Evolutionary conservation across 352 stramenopile species (phyloP), one percentile per base, ranked within the genome.

Genomic region (Hyaloperonospora brassicae): DNA sequence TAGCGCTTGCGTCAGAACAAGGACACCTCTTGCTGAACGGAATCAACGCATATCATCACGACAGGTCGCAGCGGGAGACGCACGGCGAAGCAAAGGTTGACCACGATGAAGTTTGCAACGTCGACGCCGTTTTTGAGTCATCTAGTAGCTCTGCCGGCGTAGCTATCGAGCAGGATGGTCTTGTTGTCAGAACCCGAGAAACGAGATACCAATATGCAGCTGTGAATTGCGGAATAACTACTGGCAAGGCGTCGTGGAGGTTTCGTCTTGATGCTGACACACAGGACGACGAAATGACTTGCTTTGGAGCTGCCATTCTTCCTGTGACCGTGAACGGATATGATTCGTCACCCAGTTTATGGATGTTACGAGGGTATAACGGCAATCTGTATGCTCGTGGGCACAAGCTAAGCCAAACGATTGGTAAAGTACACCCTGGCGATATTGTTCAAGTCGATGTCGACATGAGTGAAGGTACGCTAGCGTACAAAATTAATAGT

Each of bases 341-440:
- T 48, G 89, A 95, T 51, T 95, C 87, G 12, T 95, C 85, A 22
- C 82, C 86, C 8, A 95, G 76, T 61, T 58, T 97, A 30, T 97
- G 88, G 88, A 97, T 97, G 88, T 58, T 95, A 1, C 75, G 88
- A 43, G 84, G 86, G 6, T 97, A 97, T 66, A 97, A 96, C 39
- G 88, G 88, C 22, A 93, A 95, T 43, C 54, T 97, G 25, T 97
- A 97, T 47, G 83, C 84, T 13, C 84, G 87, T 27, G 88, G 88
- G 2, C 79, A 92, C 56, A 95, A 95, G 49, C 55, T 97, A 36
- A 89, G 60, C 30, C 68, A 79, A 30, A 87, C 79, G 0, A 93
- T 95, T 30, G 77, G 82, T 7, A 96, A 95, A 70, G 83, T 95
- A 1, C 87, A 96, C 35, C 86, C 87, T 21, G 87, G 87, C 13